phyloP scores from a whole-genome alignment of 768 basidiomycete species.

The Trametes meyenii region DNA sequence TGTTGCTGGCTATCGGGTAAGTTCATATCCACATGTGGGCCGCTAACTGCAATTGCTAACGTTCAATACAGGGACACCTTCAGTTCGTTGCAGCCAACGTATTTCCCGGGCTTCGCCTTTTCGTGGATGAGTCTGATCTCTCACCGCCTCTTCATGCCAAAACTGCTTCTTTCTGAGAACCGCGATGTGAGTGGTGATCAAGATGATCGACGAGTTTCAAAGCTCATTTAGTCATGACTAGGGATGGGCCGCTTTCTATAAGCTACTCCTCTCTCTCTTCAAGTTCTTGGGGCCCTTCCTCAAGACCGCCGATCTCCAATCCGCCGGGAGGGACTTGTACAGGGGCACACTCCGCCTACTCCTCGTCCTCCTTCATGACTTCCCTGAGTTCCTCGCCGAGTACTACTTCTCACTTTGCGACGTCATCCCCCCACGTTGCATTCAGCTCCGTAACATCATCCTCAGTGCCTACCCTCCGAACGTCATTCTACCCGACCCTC shows the following conservation, averaged over 20 bases:
- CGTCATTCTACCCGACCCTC: constrained; percentile 82
- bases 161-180: constrained; percentile 83
- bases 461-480: constrained; percentile 91
- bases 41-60: not conserved
- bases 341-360: constrained; percentile 88
- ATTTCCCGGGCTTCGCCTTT: constrained; percentile 98
- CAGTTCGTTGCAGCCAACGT: constrained; percentile 93
- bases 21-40: not conserved
- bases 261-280: constrained; percentile 89
- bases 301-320: constrained; percentile 76
- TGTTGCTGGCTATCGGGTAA: constrained; percentile 89
- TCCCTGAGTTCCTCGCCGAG: constrained; percentile 97
- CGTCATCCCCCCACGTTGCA: constrained; percentile 87
- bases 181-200: constrained; percentile 63
- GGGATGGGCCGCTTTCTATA: constrained; percentile 97
- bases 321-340: constrained; percentile 84
- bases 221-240: constrained; percentile 31
- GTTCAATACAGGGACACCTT: constrained; percentile 74
- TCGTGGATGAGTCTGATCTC: constrained; percentile 98
- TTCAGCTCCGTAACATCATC: constrained; percentile 95
- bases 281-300: constrained; percentile 94
- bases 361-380: constrained; percentile 95
- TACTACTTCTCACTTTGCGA: constrained; percentile 97
- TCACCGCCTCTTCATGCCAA: constrained; percentile 97
- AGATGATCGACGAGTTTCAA: not conserved